phyloP scores from a whole-genome alignment of 2,329 filamentous ascomycete genomes.

The Penicillium sclerotigenum region DNA sequence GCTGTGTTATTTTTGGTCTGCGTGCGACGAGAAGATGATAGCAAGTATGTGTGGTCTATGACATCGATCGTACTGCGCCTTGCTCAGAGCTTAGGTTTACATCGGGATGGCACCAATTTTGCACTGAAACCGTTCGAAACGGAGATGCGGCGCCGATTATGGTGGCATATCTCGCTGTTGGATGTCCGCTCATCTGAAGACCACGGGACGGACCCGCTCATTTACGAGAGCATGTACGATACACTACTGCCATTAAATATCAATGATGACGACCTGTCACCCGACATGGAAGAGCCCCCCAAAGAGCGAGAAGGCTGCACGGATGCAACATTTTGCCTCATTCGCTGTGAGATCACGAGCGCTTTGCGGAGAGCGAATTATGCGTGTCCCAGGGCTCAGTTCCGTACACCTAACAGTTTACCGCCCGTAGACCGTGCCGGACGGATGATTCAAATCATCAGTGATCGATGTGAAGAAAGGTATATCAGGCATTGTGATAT shows the following conservation, averaged over 20 bases:
- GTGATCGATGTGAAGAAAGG: constrained; percentile 53
- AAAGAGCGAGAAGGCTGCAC: constrained; percentile 51
- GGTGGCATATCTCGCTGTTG: constrained; percentile 50
- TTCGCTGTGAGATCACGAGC: constrained; percentile 54
- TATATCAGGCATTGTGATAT: constrained; percentile 55
- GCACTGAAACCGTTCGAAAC: constrained; percentile 49
- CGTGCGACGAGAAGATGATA: constrained; percentile 42
- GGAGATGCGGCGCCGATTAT: constrained; percentile 52
- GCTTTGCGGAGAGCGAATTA: constrained; percentile 42
- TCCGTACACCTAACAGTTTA: constrained; percentile 13
- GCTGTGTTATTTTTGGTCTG: constrained; percentile 59
- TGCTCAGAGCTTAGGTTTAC: constrained; percentile 48
- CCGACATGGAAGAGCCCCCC: constrained; percentile 49
- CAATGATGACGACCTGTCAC: constrained; percentile 51
- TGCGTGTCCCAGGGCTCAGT: constrained; percentile 30
- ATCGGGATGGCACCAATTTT: constrained; percentile 51
- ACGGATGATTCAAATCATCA: constrained; percentile 51
- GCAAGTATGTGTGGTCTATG: constrained; percentile 46
- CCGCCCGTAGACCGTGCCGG: constrained; percentile 38
- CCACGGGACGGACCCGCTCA: constrained; percentile 47
- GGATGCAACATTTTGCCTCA: constrained; percentile 52
- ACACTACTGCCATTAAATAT: constrained; percentile 51
- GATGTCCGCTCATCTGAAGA: constrained; percentile 51
- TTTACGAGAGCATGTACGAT: constrained; percentile 46
- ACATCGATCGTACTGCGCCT: constrained; percentile 42